Evolutionary conservation across 352 stramenopile species (phyloP), one percentile per base, ranked within the genome.

Genomic region (Globisporangium solare): DNA sequence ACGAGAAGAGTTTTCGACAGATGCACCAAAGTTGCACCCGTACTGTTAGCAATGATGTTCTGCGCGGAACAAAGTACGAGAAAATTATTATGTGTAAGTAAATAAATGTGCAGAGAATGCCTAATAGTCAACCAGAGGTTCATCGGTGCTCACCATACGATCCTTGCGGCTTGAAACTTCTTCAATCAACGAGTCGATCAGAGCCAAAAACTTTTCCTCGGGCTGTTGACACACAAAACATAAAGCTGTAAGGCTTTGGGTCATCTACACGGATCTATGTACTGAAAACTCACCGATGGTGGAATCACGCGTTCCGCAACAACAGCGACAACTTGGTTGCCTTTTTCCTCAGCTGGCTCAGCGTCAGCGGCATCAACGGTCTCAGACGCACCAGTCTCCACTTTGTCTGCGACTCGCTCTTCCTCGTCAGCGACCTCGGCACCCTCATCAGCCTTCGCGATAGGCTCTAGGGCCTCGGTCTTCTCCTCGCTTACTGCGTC

Each of bases 1-100:
- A 86, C 76, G 14, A 89, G 58, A 3, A 79, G 69, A 1, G 79
- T 88, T 63, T 87, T 86, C n/a, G 80, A 74, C 13, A 92, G 62
- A 39, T 92, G 81, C 14, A 92, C 81, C 13, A 92, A 51, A n/a
- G 75, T 83, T 6, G 79, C 81, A 4, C 81, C 81, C 0, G 81
- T 92, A 41, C 73, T 89, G 62, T 87, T 88, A 0, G 76, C 76
- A 2, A 92, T 83, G 37, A 92, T 47, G 12, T 77, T 64, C 50
- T 79, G 46, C 13, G 35, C 13, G 37, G 15, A 32, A 40, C 32
- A 42, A 15, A 51, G 27, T 18, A 43, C 12, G 13, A 6, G 12
- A n/a, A 43, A 35, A 10, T 35, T 1, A 6, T 13, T n/a, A n/a
- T n/a, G n/a, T n/a, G n/a, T n/a, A n/a, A n/a, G 39, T 15, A 13